Conservation (phyloP, 177 flowering plant genomes). For the Vitis hybrid region DNA sequence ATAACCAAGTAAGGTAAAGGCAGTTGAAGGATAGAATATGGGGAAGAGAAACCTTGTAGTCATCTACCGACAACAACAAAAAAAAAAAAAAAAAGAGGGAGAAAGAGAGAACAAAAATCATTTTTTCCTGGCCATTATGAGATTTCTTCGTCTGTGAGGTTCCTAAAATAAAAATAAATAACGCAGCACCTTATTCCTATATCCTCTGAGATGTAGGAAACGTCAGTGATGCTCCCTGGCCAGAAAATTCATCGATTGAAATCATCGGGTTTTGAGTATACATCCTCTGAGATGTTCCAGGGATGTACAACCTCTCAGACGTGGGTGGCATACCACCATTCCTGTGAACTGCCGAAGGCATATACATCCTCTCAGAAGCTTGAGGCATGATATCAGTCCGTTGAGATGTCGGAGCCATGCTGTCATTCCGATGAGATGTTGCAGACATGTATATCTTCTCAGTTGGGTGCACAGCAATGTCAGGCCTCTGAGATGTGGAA, state of each 20-base stretch:
- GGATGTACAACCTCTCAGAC: constrained; percentile 26
- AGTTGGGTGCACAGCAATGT: neutral
- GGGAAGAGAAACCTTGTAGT: neutral
- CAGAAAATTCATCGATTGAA: constrained; percentile 23
- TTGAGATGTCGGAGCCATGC: constrained; percentile 13
- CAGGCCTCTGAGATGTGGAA: too few species aligned
- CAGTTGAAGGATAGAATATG: too few species aligned
- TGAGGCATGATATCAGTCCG: constrained; percentile 6
- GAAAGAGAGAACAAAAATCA: neutral
- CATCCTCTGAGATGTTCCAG: constrained; percentile 20
- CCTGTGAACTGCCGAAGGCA: constrained; percentile 12
- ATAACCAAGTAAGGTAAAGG: too few species aligned
- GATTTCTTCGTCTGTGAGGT: neutral
- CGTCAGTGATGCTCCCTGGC: constrained; percentile 16
- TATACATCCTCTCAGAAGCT: constrained; percentile 21
- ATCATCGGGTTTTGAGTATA: constrained; percentile 18
- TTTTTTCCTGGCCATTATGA: neutral
- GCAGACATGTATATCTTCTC: constrained; percentile 18
- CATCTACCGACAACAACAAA: neutral
- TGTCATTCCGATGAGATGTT: constrained; percentile 11
- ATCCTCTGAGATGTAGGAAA: constrained; percentile 17
- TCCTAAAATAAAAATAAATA: neutral
- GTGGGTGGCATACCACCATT: constrained; percentile 17
- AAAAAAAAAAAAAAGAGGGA: neutral
- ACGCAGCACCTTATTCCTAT: neutral